Evolutionary conservation across 768 basidiomycete genomes (phyloP).

Genomic region (Symmetrospora coprosmae): DNA sequence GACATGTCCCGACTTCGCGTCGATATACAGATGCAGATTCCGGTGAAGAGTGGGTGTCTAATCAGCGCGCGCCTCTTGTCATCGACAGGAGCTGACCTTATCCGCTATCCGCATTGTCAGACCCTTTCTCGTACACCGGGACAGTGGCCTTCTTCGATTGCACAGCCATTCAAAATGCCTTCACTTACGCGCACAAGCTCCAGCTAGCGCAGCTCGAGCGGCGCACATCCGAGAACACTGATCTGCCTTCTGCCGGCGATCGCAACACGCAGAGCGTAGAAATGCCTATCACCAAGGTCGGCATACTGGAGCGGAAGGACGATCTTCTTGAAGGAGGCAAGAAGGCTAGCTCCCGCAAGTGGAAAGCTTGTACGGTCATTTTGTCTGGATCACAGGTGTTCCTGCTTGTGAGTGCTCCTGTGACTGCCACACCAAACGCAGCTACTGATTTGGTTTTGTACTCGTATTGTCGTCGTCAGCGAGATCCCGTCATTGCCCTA

Average conservation of each 20-base stretch:
- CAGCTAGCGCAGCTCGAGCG: conserved; percentile 22
- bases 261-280: conserved; percentile 27
- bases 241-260: neutral
- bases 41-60: conserved; percentile 27
- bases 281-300: conserved; percentile 65
- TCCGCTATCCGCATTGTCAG: no score
- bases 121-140: conserved; percentile 37
- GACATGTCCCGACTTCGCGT: conserved; percentile 21
- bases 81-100: neutral
- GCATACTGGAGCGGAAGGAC: conserved; percentile 61
- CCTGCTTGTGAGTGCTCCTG: conserved; percentile 46
- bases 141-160: conserved; percentile 36
- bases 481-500: conserved; percentile 22
- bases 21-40: conserved; percentile 34
- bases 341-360: conserved; percentile 63
- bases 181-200: conserved; percentile 33
- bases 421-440: neutral
- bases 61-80: neutral
- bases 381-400: conserved; percentile 80
- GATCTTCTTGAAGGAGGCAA: conserved; percentile 62
- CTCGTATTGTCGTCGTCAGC: neutral
- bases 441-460: neutral
- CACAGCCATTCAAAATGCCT: conserved; percentile 33
- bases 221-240: neutral
- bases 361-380: conserved; percentile 71